Base-by-base conservation (phyloP, 371 early-diverging fungal genomes). In the Actinomortierella ambigua region DNA sequence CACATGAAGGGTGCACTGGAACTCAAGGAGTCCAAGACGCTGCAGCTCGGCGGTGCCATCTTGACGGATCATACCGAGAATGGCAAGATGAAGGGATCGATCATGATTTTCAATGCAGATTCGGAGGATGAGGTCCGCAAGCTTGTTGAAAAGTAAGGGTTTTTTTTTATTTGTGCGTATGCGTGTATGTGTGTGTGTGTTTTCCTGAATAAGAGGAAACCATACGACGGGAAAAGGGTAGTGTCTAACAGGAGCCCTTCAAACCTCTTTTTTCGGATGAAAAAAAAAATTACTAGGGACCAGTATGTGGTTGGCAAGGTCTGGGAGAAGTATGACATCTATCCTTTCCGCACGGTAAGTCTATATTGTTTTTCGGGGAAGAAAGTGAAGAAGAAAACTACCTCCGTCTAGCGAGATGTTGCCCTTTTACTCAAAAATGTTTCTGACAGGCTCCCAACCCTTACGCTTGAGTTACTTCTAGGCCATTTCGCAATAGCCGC, bases 31-130 rank as follows among this genome's bases (percentile, higher is more conserved):
- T 28, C 68, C 1, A 83, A 82, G 1, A 22, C 23, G 0, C 28
- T 86, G 3, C 48, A 78, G 2, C 22, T 63, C 6, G 88, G 87
- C 43, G 90, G 88, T 11, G 86, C 86, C 5, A 58, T 83, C 7
- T 62, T 89, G 40, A 52, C 67, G 1, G 59, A 70, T n/a, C 63
- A 67, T 43, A 53, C 65, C 15, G 59, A 70, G 65, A 54, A 61
- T 9, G 79, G 79, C 24, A 79, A 77, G 40, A 89, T 89, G 89
- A 55, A 77, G 57, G 89, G 89, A 9, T 82, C 82, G 39, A 55
- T 79, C 43, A 65, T 87, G 55, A 55, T 87, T 15, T 52, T 81
- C 1, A 75, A 78, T 6, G 84, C 82, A 17, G 82, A 85, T 6
- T 69, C 68, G 14, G 57, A 61, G 15, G 78, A 82, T 40, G 79